Evolutionary conservation across 352 stramenopile species (phyloP), one percentile per base, ranked within the genome.

Genomic region (Pythium apleroticum): DNA sequence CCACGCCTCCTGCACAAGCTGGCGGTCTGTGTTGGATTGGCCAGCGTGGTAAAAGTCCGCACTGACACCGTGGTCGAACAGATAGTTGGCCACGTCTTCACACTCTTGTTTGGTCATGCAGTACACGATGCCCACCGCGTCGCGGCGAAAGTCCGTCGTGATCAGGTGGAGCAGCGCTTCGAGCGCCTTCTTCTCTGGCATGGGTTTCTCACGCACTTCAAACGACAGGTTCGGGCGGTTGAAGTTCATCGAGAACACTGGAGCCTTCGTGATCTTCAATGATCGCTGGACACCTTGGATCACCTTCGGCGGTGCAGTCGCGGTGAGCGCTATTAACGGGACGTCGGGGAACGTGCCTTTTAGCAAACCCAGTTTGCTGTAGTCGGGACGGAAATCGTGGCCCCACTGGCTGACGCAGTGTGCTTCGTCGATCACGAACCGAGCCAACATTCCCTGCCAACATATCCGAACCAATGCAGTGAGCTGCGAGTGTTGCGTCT

Each of bases 341-440:
- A 98, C 81, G 39, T 81, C 63, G 1, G 93, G 93, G 70, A 98
- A 99, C 24, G 84, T 82, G 17, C 73, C 69, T 64, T 97, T 98
- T 19, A 98, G 69, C 25, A 97, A 63, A 1, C 91, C 91, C 1
- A 98, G 76, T 69, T 98, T 92, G 24, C 81, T 93, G 73, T 99
- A 98, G 66, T 98, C 95, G 0, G 80, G 90, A 14, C 88, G 77
- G 58, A 97, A 97, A 60, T 96, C 87, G 71, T 96, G 90, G 39
- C 89, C 89, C 90, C 90, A 97, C 64, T 95, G 79, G 57, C 84
- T 96, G 22, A 92, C 82, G 63, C 90, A 97, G 63, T 97, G 89
- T 10, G 86, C 89, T 71, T 98, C 89, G 66, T 98, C 96, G 69
- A 99, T 93, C 31, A 99, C 96, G 64, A 98, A 98, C 28, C 96